Evolutionary conservation across 2,329 filamentous ascomycete genomes (phyloP), one percentile per base, ranked within the genome.

Genomic region (Penicillium sp.): DNA sequence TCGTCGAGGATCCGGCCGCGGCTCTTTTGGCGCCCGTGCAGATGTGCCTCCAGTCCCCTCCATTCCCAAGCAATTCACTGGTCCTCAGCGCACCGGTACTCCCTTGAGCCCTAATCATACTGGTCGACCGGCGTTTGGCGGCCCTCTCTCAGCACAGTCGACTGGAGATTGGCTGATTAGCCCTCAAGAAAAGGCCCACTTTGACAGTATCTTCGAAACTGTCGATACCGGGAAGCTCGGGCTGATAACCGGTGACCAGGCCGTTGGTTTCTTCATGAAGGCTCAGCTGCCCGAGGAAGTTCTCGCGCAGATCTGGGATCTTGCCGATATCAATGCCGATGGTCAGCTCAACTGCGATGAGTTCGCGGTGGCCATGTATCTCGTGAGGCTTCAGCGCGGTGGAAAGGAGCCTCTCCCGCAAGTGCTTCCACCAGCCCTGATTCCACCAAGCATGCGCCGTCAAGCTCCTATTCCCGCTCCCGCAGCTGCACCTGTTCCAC

Each of bases 351-450:
- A 85, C 51, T 87, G 87, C 69, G 95, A 99, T 68, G 93, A 97
- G 70, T 99, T 99, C 73, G 93, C 95, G 0, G 93, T 99, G 51
- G 94, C 95, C 56, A 97, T 99, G 93, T 96, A 96, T 74, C 83
- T 99, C 54, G 97, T 99, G 70, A 87, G 93, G 63, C 91, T 96
- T 75, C 93, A 97, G 75, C 86, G 93, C 57, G 90, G 85, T 65
- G 89, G 88, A 64, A 87, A 87, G 59, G 87, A 89, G 58, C 81
- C 86, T 30, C 78, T 98, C 35, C 95, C 95, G 2, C 82, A 89
- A 25, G 84, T 86, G n/a, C 80, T 99, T 45, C 93, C 94, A 10
- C 82, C 88, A 0, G 93, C 89, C 67, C 81, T 98, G 42, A 85
- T 98, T 33, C 95, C 95, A 13, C 95, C 94, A 3, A 92, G 88